A percentile compares a stretch with the other conserved stretches of the same genome.
phyloP scores from a whole-genome alignment of 139 green algal species.

The Closterium sp. region DNA sequence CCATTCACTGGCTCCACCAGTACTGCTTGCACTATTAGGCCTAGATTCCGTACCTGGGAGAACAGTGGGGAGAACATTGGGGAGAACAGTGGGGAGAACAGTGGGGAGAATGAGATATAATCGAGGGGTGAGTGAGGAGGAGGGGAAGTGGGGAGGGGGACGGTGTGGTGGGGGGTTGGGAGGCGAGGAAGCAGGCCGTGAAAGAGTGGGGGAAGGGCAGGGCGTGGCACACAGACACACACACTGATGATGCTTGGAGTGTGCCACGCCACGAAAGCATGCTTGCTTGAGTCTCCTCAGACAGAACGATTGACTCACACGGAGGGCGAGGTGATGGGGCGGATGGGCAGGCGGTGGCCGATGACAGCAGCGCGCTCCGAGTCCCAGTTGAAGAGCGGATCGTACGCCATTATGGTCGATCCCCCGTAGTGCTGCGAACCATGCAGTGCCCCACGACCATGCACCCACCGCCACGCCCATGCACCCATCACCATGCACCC shows the following conservation, averaged over 20 bases:
- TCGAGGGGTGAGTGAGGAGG: no score
- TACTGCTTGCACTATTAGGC: no score
- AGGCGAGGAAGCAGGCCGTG: slow-evolving; percentile 4
- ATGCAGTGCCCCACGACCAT: background rate
- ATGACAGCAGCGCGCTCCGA: slow-evolving; percentile 21
- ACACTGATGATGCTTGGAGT: slow-evolving; percentile 17
- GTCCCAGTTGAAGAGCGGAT: slow-evolving; percentile 47
- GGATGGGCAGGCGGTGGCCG: slow-evolving; percentile 23
- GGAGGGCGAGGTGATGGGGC: background rate
- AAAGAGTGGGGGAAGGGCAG: slow-evolving; percentile 24
- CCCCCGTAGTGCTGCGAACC: background rate
- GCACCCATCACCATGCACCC: no score
- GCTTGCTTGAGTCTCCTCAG: background rate
- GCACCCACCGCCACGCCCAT: no score
- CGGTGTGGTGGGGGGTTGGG: no score
- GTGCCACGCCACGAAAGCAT: background rate
- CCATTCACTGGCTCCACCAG: no score
- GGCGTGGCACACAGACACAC: no score
- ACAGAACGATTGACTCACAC: background rate
- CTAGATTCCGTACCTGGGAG: no score
- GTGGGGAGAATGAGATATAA: no score
- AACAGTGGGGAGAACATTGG: no score
- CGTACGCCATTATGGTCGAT: slow-evolving; percentile 37
- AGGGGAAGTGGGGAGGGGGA: background rate
- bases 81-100: no score